phyloP scores from a whole-genome alignment of 2,329 filamentous ascomycete genomes.

The Coniochaeta sp. region DNA sequence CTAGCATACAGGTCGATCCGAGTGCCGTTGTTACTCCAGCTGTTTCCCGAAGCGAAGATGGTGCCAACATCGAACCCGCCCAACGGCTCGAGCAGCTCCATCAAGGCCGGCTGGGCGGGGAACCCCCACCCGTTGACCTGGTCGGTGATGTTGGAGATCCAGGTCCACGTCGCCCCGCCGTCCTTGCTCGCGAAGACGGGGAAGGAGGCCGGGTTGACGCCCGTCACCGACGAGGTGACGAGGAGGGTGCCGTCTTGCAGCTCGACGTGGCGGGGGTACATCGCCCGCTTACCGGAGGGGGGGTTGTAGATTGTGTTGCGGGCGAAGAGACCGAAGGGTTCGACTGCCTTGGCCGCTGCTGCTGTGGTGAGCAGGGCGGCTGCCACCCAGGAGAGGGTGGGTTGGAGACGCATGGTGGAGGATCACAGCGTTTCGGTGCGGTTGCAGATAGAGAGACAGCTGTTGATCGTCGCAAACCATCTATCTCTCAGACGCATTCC shows the following conservation, averaged over 20 bases:
- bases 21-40: not conserved
- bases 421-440: too few relatives aligned
- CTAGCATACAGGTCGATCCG: not conserved
- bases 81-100: conserved; percentile 50
- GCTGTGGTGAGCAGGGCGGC: too few relatives aligned
- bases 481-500: too few relatives aligned
- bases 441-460: too few relatives aligned
- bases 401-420: too few relatives aligned
- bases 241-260: conserved; percentile 15
- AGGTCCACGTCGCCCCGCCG: conserved; percentile 50
- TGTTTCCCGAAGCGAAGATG: conserved; percentile 24
- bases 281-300: conserved; percentile 4
- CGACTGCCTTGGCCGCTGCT: too few relatives aligned
- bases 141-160: conserved; percentile 56
- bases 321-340: conserved; percentile 8
- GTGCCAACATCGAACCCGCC: conserved; percentile 55
- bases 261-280: conserved; percentile 14
- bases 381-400: too few relatives aligned
- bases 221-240: conserved; percentile 9
- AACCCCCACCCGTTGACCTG: conserved; percentile 57
- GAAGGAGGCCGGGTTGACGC: conserved; percentile 26
- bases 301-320: conserved; percentile 13
- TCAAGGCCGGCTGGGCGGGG: conserved; percentile 63
- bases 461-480: too few relatives aligned
- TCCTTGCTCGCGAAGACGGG: conserved; percentile 45